phyloP scores from a whole-genome alignment of 495 filamentous ascomycete genomes.

The Penicillium alfredii region DNA sequence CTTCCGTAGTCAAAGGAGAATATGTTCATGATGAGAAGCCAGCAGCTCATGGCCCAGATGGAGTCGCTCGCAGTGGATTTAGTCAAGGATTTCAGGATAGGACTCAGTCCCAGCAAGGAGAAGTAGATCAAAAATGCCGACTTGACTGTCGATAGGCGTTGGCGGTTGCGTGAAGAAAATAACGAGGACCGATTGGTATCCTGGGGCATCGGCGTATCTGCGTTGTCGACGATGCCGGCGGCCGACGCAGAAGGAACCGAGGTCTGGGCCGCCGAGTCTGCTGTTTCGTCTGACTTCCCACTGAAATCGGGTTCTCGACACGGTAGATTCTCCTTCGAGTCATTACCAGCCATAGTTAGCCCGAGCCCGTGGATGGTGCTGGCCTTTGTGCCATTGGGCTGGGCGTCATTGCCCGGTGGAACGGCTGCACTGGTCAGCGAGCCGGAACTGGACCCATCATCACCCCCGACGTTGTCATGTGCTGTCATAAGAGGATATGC shows the following conservation, averaged over 20 bases:
- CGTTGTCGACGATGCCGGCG: conserved; percentile 3
- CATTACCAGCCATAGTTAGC: conserved; percentile 33
- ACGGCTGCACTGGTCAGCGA: conserved; percentile 39
- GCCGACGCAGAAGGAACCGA: conserved; percentile 11
- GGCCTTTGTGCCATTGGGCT: conserved; percentile 22
- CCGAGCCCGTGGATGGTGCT: conserved; percentile 44
- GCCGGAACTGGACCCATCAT: conserved; percentile 42
- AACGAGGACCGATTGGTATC: conserved; percentile 22
- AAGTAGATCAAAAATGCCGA: conserved; percentile 92
- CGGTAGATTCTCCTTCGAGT: conserved; percentile 22
- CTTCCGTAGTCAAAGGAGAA: conserved; percentile 95
- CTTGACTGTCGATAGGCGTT: conserved; percentile 70
- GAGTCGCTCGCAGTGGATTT: conserved; percentile 82
- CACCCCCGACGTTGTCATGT: conserved; percentile 35
- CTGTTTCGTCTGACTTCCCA: conserved; percentile 5
- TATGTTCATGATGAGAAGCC: conserved; percentile 90
- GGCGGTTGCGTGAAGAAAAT: conserved; percentile 56
- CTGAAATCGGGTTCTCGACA: conserved; percentile 15
- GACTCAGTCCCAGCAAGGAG: conserved; percentile 80
- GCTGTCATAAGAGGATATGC: conserved; percentile 35
- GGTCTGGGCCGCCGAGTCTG: conserved; percentile 1
- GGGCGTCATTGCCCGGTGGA: conserved; percentile 18
- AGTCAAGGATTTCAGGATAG: conserved; percentile 91
- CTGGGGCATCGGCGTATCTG: conserved; percentile 10
- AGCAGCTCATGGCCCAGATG: conserved; percentile 94